Conservation (phyloP, 495 filamentous ascomycete genomes). For the Pseudevernia furfuracea region DNA sequence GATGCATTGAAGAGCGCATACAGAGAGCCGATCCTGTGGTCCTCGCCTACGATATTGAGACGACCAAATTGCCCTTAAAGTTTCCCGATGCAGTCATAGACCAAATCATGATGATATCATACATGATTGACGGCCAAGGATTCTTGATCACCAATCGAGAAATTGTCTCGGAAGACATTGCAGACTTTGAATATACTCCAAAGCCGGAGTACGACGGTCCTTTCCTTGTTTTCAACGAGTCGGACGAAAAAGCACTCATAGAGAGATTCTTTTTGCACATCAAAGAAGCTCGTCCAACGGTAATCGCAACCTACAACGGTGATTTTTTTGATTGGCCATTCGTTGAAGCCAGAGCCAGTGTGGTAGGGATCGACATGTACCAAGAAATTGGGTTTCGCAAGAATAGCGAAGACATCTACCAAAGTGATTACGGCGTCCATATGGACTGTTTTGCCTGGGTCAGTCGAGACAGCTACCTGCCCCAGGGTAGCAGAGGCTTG, state of each 20-base stretch:
- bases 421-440: constrained; percentile 88
- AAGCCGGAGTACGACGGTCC: constrained; percentile 91
- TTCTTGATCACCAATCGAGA: constrained; percentile 98
- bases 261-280: constrained; percentile 94
- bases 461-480: constrained; percentile 95
- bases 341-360: constrained; percentile 84
- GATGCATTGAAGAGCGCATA: constrained; percentile 79
- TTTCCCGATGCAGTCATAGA: constrained; percentile 95
- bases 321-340: constrained; percentile 99
- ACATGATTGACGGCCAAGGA: constrained; percentile 99
- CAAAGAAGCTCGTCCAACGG: constrained; percentile 87
- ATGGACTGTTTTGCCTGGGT: constrained; percentile 99
- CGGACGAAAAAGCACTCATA: constrained; percentile 78
- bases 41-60: constrained; percentile 97
- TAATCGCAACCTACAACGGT: constrained; percentile 99
- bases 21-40: constrained; percentile 89
- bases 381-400: constrained; percentile 93
- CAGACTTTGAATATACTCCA: constrained; percentile 96
- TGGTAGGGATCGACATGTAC: constrained; percentile 99
- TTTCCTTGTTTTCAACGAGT: constrained; percentile 97
- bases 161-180: constrained; percentile 95
- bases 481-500: constrained; percentile 92
- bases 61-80: constrained; percentile 90
- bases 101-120: constrained; percentile 99
- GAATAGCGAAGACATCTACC: constrained; percentile 91